Conservation (phyloP, 345 rosid genomes). For the Boechera retrofracta region DNA sequence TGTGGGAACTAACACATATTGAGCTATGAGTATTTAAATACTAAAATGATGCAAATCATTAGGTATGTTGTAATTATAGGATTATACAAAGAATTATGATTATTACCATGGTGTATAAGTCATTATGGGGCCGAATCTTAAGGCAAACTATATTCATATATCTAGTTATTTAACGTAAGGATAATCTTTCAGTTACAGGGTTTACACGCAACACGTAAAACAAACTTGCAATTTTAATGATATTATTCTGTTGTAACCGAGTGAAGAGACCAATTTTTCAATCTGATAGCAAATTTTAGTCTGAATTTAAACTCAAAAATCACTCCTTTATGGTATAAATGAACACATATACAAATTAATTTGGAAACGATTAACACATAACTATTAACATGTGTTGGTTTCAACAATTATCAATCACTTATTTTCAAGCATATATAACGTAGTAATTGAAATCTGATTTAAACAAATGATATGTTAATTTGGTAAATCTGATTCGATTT, state of each 20-base stretch:
- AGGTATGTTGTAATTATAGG: too few relatives aligned
- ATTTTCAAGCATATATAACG: not conserved
- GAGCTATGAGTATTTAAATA: too few relatives aligned
- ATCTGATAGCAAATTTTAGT: not conserved
- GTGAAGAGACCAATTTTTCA: not conserved
- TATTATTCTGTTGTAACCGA: not conserved
- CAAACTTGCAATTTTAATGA: not conserved
- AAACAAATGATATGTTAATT: not conserved
- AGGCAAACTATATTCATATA: too few relatives aligned
- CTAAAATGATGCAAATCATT: too few relatives aligned
- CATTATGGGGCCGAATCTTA: not conserved
- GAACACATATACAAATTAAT: not conserved
- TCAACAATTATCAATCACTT: not conserved
- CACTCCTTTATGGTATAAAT: not conserved
- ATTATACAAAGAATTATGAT: too few relatives aligned
- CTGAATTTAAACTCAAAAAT: not conserved
- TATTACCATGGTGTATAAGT: not conserved
- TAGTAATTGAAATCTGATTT: not conserved
- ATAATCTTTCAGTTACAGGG: not conserved
- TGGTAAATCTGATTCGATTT: not conserved
- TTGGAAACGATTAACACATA: not conserved
- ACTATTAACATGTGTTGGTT: not conserved
- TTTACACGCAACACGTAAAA: not conserved
- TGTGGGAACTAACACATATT: too few relatives aligned
- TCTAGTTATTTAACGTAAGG: too few relatives aligned